Conservation (phyloP, 352 stramenopile species). For the Sclerospora graminicola region DNA sequence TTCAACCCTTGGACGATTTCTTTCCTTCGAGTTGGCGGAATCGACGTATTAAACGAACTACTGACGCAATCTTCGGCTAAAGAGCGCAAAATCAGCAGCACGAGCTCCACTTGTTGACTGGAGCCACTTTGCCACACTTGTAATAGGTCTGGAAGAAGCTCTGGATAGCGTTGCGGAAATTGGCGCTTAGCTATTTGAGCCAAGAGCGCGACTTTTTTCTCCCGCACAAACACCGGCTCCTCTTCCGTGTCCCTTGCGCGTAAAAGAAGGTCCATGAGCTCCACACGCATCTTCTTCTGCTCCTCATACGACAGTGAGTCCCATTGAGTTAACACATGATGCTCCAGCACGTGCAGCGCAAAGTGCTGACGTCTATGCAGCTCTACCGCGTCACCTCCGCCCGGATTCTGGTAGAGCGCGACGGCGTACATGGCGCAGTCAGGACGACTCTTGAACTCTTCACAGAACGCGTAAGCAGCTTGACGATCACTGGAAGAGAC, state of each 20-base stretch:
- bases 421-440: constrained; percentile 68
- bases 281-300: constrained; percentile 33
- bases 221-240: constrained; percentile 56
- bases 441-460: constrained; percentile 56
- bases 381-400: constrained; percentile 21
- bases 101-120: constrained; percentile 43
- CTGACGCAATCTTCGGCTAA: constrained; percentile 74
- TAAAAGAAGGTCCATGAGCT: constrained; percentile 54
- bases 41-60: constrained; percentile 69
- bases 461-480: constrained; percentile 60
- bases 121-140: constrained; percentile 17
- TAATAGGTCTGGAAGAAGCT: constrained; percentile 48
- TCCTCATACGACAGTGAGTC: constrained; percentile 28
- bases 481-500: constrained; percentile 32
- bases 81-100: constrained; percentile 62
- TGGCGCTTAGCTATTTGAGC: constrained; percentile 67
- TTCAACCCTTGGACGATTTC: constrained; percentile 75
- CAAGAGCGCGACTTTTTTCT: constrained; percentile 71
- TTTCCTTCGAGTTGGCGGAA: constrained; percentile 59
- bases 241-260: constrained; percentile 3
- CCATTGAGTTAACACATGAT: constrained; percentile 56
- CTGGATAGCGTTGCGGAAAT: constrained; percentile 76
- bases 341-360: constrained; percentile 67
- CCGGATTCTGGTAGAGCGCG: constrained; percentile 56
- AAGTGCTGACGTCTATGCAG: constrained; percentile 59